These are phyloP conservation scores for Salix viminalis DNA, from an alignment of 345 rosid species.

Conservation along the genomic window DNA sequence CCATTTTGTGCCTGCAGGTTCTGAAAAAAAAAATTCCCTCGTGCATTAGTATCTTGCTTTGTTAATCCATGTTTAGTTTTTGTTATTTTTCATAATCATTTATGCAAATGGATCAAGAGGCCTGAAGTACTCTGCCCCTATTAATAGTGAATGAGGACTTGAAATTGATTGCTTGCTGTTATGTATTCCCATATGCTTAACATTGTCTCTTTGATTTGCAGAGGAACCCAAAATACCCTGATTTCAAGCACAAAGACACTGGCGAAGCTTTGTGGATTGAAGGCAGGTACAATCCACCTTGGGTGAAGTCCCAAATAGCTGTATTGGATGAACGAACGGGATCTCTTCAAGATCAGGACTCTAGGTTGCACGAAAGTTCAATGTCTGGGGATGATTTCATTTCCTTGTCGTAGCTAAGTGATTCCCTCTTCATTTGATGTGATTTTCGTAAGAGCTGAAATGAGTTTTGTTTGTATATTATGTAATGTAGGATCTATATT, in stretches of 20 bases:
- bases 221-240: slow-evolving; percentile 63
- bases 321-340: slow-evolving; percentile 46
- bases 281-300: slow-evolving; percentile 52
- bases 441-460: neutral
- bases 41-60: neutral
- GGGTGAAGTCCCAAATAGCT: slow-evolving; percentile 57
- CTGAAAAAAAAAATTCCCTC: neutral
- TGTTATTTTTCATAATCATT: neutral
- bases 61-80: neutral
- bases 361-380: slow-evolving; percentile 24
- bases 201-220: slow-evolving; percentile 18
- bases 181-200: neutral
- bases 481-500: neutral
- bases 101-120: neutral
- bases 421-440: neutral
- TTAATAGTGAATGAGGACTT: neutral
- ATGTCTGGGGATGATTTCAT: slow-evolving; percentile 33
- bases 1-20: neutral
- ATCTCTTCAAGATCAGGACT: slow-evolving; percentile 26
- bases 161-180: neutral
- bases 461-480: neutral
- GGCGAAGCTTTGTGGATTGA: slow-evolving; percentile 69
- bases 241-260: slow-evolving; percentile 71
- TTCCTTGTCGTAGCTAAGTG: slow-evolving; percentile 16
- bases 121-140: neutral